Conservation (phyloP, 148 eudicot species). For the Nyssa sinensis region DNA sequence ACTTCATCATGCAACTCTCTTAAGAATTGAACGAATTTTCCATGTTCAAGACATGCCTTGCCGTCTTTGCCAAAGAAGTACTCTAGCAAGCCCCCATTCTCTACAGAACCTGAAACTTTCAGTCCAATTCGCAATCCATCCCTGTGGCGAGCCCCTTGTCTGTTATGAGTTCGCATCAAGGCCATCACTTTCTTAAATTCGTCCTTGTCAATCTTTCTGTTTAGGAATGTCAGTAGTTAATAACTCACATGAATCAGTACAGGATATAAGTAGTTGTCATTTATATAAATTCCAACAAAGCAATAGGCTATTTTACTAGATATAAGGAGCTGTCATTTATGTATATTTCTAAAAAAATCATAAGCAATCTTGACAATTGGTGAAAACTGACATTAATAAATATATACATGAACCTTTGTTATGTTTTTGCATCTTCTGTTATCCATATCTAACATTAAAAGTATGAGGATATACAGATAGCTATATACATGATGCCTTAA, state of each 20-base stretch:
- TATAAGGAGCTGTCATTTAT: neutral
- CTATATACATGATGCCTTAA: neutral
- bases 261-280: constrained; percentile 1
- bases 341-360: neutral
- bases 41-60: constrained; percentile 50
- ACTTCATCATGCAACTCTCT: constrained; percentile 84
- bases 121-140: constrained; percentile 62
- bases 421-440: too few relatives aligned
- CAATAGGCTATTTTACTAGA: neutral
- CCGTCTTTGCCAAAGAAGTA: constrained; percentile 93
- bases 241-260: neutral
- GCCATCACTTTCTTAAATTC: constrained; percentile 91
- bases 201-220: constrained; percentile 72
- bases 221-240: neutral
- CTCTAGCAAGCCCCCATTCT: constrained; percentile 77
- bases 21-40: constrained; percentile 70
- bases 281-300: neutral
- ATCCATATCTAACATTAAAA: neutral
- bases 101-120: constrained; percentile 54
- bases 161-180: constrained; percentile 69
- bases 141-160: constrained; percentile 71
- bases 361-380: neutral
- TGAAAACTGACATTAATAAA: too few relatives aligned
- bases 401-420: neutral
- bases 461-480: neutral